Evolutionary conservation across 139 green algal species (phyloP), one percentile per base, ranked within the genome.

Genomic region (Chlorella sp.): DNA sequence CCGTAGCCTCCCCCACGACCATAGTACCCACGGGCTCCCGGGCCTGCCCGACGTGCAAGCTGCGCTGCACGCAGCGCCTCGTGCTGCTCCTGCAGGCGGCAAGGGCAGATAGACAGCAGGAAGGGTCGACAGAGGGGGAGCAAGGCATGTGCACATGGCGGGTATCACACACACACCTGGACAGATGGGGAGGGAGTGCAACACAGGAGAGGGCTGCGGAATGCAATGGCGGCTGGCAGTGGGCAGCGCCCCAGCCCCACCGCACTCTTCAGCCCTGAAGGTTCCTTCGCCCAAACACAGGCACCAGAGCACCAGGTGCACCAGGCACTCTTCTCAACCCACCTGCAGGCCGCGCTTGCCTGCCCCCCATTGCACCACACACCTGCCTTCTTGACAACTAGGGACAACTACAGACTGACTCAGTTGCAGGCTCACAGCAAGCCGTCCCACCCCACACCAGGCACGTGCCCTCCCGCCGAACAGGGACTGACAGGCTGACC

Each of bases 51-150:
- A 0, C 64, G 57, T 36, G 81, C 40, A 34, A 83, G 85, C 71
- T 89, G 86, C 40, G 84, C 84, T 3, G 84, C 84, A 21, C 71
- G 84, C 84, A 81, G 39, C 40, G 84, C 84, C 28, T 88, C 84
- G 3, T 81, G 84, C 39, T 88, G 84, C 30, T 88, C 84, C 84
- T 88, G 66, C 84, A 42, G 2, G 48, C 48, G 48, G 48, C 48
- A 57, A 57, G 48, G 48, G 48, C 7, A 9, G 48, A 57, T 9
- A 9, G 48, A 57, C 48, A 9, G 48, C 48, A 9, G 48, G 48
- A 5, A 57, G 48, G n/a, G n/a, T n/a, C n/a, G 30, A 5, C 21
- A 40, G 9, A 19, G 28, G 5, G 18, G 1, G 2, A 32, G 14
- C n/a, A n/a, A n/a, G n/a, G n/a, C n/a, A n/a, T n/a, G n/a, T n/a